Conservation (phyloP, 805 yeast species). For the Schwanniomyces vanrijiae region DNA sequence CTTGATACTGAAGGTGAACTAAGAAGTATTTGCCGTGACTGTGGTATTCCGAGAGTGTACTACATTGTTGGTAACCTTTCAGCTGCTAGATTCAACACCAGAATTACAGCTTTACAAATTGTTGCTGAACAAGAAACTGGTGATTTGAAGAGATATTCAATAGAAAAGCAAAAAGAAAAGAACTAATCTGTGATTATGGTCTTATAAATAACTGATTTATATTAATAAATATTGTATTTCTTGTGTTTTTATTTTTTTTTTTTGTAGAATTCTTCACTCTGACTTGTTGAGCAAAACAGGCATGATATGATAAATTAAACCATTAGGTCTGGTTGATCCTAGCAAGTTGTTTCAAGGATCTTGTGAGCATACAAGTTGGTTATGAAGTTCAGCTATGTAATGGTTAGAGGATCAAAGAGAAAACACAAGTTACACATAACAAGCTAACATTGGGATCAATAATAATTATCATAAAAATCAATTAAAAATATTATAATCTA, state of each 20-base stretch:
- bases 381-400: background rate
- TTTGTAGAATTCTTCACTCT: background rate
- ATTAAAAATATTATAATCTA: slow-evolving; percentile 1
- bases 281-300: background rate
- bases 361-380: background rate
- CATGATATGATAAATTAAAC: background rate
- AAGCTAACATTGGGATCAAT: background rate
- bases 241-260: background rate
- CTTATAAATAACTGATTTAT: background rate
- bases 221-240: background rate
- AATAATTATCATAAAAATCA: background rate
- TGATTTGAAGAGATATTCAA: slow-evolving; percentile 1
- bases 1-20: slow-evolving; percentile 45
- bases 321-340: background rate
- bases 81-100: slow-evolving; percentile 37
- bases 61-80: slow-evolving; percentile 44
- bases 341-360: background rate
- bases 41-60: slow-evolving; percentile 40
- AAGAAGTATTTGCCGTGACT: slow-evolving; percentile 33
- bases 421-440: background rate
- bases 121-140: slow-evolving; percentile 21
- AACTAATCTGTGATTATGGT: slow-evolving; percentile 1
- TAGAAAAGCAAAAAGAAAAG: slow-evolving; percentile 2
- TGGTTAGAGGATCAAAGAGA: background rate
- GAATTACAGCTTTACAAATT: slow-evolving; percentile 38